Conservation (phyloP, 1,284 basidiomycete genomes). For the Microbotryum saponariae region DNA sequence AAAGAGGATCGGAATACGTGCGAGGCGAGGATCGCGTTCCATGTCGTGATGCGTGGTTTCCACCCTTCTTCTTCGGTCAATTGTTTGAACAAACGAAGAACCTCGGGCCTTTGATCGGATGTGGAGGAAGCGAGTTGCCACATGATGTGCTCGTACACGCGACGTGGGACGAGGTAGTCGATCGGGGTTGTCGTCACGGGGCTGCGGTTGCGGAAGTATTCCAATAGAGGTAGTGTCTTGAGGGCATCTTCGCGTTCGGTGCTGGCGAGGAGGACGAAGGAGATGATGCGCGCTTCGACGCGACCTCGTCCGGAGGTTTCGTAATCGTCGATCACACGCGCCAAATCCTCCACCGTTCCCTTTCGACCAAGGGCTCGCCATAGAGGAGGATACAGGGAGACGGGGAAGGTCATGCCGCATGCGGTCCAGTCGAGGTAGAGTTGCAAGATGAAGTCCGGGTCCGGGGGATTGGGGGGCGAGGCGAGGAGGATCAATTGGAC, state of each 20-base stretch:
- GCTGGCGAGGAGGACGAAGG: slow-evolving; percentile 8
- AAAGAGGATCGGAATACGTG: slow-evolving; percentile 9
- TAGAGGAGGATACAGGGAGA: slow-evolving; percentile 16
- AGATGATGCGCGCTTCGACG: slow-evolving; percentile 12
- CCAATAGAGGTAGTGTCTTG: slow-evolving; percentile 7
- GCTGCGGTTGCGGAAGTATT: slow-evolving; percentile 19
- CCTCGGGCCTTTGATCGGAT: slow-evolving; percentile 6
- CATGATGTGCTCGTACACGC: slow-evolving; percentile 18
- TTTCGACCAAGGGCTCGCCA: slow-evolving; percentile 17
- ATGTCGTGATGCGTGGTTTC: slow-evolving; percentile 7
- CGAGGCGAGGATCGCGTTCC: slow-evolving; percentile 19
- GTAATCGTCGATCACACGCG: slow-evolving; percentile 21
- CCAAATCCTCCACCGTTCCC: slow-evolving; percentile 13
- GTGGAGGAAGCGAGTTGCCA: slow-evolving; percentile 8
- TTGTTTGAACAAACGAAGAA: not conserved
- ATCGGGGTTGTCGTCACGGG: not conserved
- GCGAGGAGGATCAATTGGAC: slow-evolving; percentile 13
- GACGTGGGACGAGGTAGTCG: slow-evolving; percentile 14
- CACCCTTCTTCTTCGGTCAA: slow-evolving; percentile 14
- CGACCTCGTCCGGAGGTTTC: slow-evolving; percentile 21
- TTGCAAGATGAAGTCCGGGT: slow-evolving; percentile 15
- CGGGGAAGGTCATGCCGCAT: slow-evolving; percentile 19
- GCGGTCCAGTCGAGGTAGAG: slow-evolving; percentile 28
- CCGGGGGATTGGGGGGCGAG: not conserved
- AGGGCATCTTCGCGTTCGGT: not conserved